Evolutionary conservation across 106 monocot species (phyloP).

Genomic region (Cymbidium sinense): DNA sequence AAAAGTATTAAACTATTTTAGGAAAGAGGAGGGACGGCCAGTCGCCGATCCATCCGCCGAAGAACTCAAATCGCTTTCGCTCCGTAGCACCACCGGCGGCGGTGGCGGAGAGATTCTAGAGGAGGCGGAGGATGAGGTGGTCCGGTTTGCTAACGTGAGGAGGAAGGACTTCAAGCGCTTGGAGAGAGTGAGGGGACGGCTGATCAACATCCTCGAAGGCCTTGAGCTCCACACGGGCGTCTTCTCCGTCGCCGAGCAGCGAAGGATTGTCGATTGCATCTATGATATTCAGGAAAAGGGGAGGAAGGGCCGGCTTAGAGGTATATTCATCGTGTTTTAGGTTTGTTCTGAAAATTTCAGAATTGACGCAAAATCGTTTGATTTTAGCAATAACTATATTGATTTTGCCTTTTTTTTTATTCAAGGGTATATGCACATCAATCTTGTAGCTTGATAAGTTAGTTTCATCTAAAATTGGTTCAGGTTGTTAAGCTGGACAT

Average conservation of each 20-base stretch:
- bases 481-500: no score
- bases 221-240: no score
- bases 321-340: slow-evolving; percentile 17
- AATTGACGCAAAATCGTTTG: neutral
- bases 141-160: slow-evolving; percentile 16
- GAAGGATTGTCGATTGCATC: slow-evolving; percentile 43
- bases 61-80: no score
- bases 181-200: no score
- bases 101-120: neutral
- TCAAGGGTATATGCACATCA: no score
- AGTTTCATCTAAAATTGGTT: no score
- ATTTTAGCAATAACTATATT: neutral
- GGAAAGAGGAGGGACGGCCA: neutral
- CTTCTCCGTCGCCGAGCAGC: no score
- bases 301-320: slow-evolving; percentile 22
- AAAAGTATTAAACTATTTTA: neutral
- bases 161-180: no score
- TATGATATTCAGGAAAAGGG: no score
- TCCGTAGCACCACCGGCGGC: neutral
- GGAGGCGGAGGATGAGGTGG: slow-evolving; percentile 19
- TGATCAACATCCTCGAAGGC: slow-evolving; percentile 43
- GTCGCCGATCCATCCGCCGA: neutral
- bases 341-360: neutral
- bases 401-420: no score
- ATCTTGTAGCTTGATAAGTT: no score